Conservation (phyloP, 208 protist species). For the Wallacemonas sp. region DNA sequence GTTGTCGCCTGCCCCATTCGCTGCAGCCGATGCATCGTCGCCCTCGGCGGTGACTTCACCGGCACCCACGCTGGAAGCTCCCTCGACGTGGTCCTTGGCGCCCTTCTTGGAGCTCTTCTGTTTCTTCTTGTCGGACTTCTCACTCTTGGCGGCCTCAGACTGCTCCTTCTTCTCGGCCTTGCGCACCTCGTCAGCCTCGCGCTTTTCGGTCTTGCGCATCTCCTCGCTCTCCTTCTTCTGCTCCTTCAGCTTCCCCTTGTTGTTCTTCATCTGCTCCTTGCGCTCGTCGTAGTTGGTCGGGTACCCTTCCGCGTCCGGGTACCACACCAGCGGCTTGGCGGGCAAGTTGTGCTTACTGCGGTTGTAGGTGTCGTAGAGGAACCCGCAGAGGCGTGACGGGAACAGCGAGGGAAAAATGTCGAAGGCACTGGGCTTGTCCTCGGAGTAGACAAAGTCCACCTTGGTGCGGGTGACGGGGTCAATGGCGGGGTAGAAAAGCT, state of each 20-base stretch:
- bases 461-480: conserved; percentile 81
- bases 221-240: conserved; percentile 24
- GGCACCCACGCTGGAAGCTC: neutral
- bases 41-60: neutral
- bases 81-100: no score
- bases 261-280: conserved; percentile 36
- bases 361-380: conserved; percentile 74
- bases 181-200: conserved; percentile 10
- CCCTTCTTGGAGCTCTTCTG: conserved; percentile 21
- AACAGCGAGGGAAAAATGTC: conserved; percentile 73
- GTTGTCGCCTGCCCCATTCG: no score
- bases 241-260: conserved; percentile 38
- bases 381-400: conserved; percentile 45
- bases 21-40: neutral
- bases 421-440: conserved; percentile 55
- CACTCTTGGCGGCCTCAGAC: conserved; percentile 15
- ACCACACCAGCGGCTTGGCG: conserved; percentile 55
- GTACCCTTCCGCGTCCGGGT: conserved; percentile 45
- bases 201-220: conserved; percentile 18
- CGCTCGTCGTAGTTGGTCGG: conserved; percentile 38
- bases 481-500: conserved; percentile 66
- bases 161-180: conserved; percentile 18
- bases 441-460: conserved; percentile 76
- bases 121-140: conserved; percentile 28
- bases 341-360: conserved; percentile 62